A percentile compares a stretch with the other conserved stretches of the same genome.
These are phyloP conservation scores for Coprinellus micaceus DNA, from an alignment of 768 basidiomycete species.

Conservation along the genomic window DNA sequence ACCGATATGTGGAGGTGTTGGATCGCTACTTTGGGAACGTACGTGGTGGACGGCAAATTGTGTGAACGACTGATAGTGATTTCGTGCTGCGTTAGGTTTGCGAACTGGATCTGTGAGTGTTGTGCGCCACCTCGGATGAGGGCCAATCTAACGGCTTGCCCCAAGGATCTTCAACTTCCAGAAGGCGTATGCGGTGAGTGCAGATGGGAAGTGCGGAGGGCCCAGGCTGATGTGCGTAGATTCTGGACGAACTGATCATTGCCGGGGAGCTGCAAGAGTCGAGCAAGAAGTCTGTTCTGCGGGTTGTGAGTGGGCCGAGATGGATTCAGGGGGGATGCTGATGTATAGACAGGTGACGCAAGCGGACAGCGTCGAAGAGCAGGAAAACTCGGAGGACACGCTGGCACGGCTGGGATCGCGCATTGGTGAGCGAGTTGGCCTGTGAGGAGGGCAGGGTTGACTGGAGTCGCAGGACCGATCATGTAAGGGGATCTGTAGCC, in stretches of 20 bases:
- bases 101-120: slow-evolving; percentile 87
- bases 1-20: slow-evolving; percentile 92
- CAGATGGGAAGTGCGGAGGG: slow-evolving; percentile 9
- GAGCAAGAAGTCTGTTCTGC: slow-evolving; percentile 85
- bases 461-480: slow-evolving; percentile 36
- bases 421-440: slow-evolving; percentile 49
- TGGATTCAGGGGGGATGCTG: not conserved
- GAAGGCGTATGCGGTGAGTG: slow-evolving; percentile 86
- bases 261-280: slow-evolving; percentile 98
- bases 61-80: slow-evolving; percentile 10
- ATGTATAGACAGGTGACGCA: slow-evolving; percentile 63
- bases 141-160: not conserved
- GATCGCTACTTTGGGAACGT: slow-evolving; percentile 94
- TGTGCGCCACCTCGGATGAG: slow-evolving; percentile 5
- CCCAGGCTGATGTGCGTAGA: slow-evolving; percentile 32
- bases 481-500: slow-evolving; percentile 25
- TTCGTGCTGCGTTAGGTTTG: slow-evolving; percentile 56
- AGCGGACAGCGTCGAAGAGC: slow-evolving; percentile 79
- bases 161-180: slow-evolving; percentile 98
- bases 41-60: slow-evolving; percentile 24
- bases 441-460: slow-evolving; percentile 16
- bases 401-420: slow-evolving; percentile 75
- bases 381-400: slow-evolving; percentile 79
- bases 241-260: slow-evolving; percentile 95
- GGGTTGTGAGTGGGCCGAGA: slow-evolving; percentile 34